These are phyloP conservation scores for Penicillium sp. DNA, from an alignment of 2,329 filamentous ascomycete genomes.

Conservation along the genomic window DNA sequence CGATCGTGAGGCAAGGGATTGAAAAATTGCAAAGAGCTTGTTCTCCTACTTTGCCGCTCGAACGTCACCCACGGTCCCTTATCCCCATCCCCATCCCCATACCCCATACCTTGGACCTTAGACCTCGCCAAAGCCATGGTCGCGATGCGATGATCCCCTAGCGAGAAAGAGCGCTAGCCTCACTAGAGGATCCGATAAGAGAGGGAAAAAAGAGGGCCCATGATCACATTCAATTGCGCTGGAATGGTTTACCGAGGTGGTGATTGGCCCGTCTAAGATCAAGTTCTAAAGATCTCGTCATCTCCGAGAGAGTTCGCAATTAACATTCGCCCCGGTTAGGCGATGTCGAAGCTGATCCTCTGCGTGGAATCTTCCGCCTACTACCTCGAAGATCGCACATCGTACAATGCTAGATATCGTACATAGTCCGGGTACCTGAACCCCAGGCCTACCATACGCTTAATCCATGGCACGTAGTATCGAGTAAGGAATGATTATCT, in stretches of 20 bases:
- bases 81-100: not conserved
- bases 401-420: too few species aligned
- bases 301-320: slow-evolving; percentile 3
- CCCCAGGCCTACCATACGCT: not conserved
- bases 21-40: slow-evolving; percentile 4
- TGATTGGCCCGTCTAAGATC: slow-evolving; percentile 17
- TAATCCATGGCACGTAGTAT: slow-evolving; percentile 10
- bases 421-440: not conserved
- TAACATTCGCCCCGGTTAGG: not conserved
- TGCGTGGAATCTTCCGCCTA: not conserved
- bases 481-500: slow-evolving; percentile 23
- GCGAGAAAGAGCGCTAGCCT: not conserved
- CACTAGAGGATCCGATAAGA: not conserved
- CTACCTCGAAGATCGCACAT: not conserved
- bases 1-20: slow-evolving; percentile 15
- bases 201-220: not conserved
- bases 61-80: slow-evolving; percentile 4
- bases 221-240: not conserved
- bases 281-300: slow-evolving; percentile 4
- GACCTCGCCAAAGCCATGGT: not conserved
- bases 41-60: slow-evolving; percentile 2
- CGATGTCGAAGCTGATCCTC: not conserved
- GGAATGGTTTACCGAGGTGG: slow-evolving; percentile 6
- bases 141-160: not conserved
- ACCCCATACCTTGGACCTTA: not conserved